Conservation (phyloP, 2,329 filamentous ascomycete genomes). For the Aureobasidium uvarum region DNA sequence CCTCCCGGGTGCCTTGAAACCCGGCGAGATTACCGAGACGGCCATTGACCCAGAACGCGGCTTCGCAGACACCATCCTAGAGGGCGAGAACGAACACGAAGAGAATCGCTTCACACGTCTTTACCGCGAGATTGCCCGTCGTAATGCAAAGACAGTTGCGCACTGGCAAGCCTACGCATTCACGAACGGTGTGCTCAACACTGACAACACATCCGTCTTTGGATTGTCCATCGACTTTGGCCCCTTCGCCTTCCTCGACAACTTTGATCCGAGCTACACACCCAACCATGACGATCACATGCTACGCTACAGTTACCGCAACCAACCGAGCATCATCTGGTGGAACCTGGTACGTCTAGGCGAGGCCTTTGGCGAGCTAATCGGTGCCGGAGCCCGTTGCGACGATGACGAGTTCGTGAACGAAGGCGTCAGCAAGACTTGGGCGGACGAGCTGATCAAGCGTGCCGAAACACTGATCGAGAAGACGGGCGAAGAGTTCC, state of each 20-base stretch:
- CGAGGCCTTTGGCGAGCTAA: slow-evolving; percentile 81
- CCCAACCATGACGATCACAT: slow-evolving; percentile 94
- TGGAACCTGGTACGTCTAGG: slow-evolving; percentile 95
- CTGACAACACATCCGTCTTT: slow-evolving; percentile 90
- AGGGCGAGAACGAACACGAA: slow-evolving; percentile 63
- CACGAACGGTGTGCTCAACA: slow-evolving; percentile 97
- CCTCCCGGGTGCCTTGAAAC: slow-evolving; percentile 61
- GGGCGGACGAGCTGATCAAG: slow-evolving; percentile 66
- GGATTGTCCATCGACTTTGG: slow-evolving; percentile 93
- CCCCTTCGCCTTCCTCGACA: slow-evolving; percentile 96
- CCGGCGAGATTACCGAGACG: slow-evolving; percentile 51
- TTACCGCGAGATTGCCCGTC: slow-evolving; percentile 80
- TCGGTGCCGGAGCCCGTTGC: slow-evolving; percentile 71
- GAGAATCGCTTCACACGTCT: slow-evolving; percentile 86
- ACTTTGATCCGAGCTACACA: slow-evolving; percentile 91
- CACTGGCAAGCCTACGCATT: slow-evolving; percentile 99
- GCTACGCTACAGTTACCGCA: slow-evolving; percentile 86
- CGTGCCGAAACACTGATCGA: slow-evolving; percentile 83
- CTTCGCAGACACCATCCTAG: slow-evolving; percentile 52
- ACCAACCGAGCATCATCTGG: slow-evolving; percentile 96
- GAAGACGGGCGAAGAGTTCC: slow-evolving; percentile 81
- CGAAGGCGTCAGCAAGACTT: slow-evolving; percentile 69
- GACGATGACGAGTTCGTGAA: slow-evolving; percentile 70
- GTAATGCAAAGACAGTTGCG: slow-evolving; percentile 85
- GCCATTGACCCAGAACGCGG: slow-evolving; percentile 42